Evolutionary conservation across 2,329 filamentous ascomycete species (phyloP).

Genomic region (Verticillium tricorpus): DNA sequence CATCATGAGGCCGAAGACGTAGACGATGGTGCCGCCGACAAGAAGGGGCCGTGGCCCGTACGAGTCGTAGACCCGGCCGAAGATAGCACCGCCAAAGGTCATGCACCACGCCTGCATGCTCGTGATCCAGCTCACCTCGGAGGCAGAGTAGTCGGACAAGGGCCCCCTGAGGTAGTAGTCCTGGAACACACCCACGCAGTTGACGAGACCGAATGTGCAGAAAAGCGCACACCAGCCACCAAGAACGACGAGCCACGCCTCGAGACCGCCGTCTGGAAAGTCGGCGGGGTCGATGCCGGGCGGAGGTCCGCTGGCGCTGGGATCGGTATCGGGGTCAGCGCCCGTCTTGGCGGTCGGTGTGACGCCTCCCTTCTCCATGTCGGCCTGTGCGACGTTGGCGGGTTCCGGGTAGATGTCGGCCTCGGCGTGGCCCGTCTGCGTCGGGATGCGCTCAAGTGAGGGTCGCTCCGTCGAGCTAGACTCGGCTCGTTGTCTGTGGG

Average conservation of each 20-base stretch:
- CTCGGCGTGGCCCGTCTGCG: constrained; percentile 26
- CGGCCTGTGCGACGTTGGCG: constrained; percentile 20
- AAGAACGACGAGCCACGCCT: constrained; percentile 21
- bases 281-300: background rate
- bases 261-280: constrained; percentile 18
- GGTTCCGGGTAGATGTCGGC: constrained; percentile 28
- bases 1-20: constrained; percentile 38
- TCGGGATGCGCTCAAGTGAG: constrained; percentile 22
- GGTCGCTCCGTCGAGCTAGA: constrained; percentile 5
- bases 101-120: constrained; percentile 36
- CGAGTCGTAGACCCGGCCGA: constrained; percentile 36
- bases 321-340: background rate
- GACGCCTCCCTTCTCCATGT: constrained; percentile 27
- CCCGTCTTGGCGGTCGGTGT: constrained; percentile 5
- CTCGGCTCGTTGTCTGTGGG: constrained; percentile 7
- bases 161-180: constrained; percentile 35
- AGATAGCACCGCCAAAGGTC: constrained; percentile 32
- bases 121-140: constrained; percentile 40
- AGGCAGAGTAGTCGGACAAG: constrained; percentile 24
- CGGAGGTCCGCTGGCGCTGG: background rate
- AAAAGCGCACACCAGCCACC: constrained; percentile 15
- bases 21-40: constrained; percentile 26
- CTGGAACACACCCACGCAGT: constrained; percentile 42
- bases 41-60: constrained; percentile 35
- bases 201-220: constrained; percentile 28